Evolutionary conservation across 768 basidiomycete genomes (phyloP), one percentile per base, ranked within the genome.

Genomic region (Leccinum boreale): DNA sequence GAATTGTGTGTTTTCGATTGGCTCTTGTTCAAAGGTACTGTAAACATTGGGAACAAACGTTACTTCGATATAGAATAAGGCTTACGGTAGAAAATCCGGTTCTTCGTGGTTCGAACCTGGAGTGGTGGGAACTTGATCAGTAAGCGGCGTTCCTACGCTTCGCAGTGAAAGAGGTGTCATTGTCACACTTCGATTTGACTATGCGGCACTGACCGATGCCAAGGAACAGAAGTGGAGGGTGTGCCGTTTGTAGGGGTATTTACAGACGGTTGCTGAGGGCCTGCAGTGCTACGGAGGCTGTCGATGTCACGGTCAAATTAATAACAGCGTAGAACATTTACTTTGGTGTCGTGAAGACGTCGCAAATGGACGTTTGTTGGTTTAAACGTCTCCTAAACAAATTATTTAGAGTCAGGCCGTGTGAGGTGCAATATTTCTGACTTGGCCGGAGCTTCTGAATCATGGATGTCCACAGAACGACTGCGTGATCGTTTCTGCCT

Each of bases 401-500:
- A 28, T 8, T 3, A 31, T 44, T 39, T 24, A 35, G 21, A 23
- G 42, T 47, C 3, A 0, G 12, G 15, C 19, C 4, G 5, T 0
- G 26, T 23, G 24, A 11, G 0, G 24, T 28, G 1, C 7, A 10
- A 17, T 51, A 45, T 44, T 44, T 24, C 64, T 66, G 36, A 73
- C 71, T 71, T 71, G 42, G 44, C 46, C 0, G 66, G 67, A 2
- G 64, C 61, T 17, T 24, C 47, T n/a, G 51, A 10, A 42, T 35
- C 49, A 39, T 59, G 36, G 33, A 36, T 36, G 33, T 60, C 62
- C 39, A 53, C 17, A n/a, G 67, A 71, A 52, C 53, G 29, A 45
- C 64, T 68, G 8, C 57, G 66, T n/a, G 55, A 45, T 53, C 71
- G 64, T 57, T 73, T 73, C 23, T 55, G 58, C 36, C 66, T 73